These are phyloP conservation scores for Cylindrotheca closterium DNA, from an alignment of 108 stramenopile species.

Conservation along the genomic window DNA sequence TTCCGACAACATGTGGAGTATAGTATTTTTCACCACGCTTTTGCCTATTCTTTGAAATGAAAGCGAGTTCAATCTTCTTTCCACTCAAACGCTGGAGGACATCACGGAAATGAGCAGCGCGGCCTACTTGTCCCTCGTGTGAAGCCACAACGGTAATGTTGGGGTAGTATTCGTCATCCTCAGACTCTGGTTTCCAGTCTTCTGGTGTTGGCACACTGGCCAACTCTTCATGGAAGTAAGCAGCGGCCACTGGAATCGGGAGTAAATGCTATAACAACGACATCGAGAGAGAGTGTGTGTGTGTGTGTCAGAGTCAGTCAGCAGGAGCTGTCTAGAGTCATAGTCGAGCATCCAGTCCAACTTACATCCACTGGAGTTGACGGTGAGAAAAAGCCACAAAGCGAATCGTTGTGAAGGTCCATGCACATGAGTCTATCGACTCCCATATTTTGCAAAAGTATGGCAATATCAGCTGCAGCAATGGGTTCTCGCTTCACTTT, in stretches of 20 bases:
- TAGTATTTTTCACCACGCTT: constrained; percentile 36
- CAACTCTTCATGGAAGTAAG: constrained; percentile 88
- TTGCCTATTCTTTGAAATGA: constrained; percentile 63
- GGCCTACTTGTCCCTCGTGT: constrained; percentile 82
- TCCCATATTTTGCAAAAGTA: constrained; percentile 82
- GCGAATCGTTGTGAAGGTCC: constrained; percentile 77
- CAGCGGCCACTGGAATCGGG: constrained; percentile 87
- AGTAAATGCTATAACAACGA: constrained; percentile 51
- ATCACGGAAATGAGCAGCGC: constrained; percentile 75
- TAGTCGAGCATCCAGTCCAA: too few relatives aligned
- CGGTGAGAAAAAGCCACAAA: constrained; percentile 76
- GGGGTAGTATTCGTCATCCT: constrained; percentile 26
- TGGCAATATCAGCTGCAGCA: constrained; percentile 83
- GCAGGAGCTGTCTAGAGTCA: too few relatives aligned
- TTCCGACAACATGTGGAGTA: constrained; percentile 64
- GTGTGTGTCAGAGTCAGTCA: too few relatives aligned
- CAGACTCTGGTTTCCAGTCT: constrained; percentile 25
- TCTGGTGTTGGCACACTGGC: constrained; percentile 11
- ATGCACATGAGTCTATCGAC: constrained; percentile 85
- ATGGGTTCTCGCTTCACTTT: constrained; percentile 71
- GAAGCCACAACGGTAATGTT: constrained; percentile 80
- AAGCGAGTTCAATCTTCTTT: constrained; percentile 70
- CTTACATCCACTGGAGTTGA: constrained; percentile 71
- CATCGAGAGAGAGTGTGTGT: constrained; percentile 5
- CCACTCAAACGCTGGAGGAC: constrained; percentile 78